Evolutionary conservation across 306 rosid species (phyloP).

Genomic region (Pterocarpus macrocarpus): DNA sequence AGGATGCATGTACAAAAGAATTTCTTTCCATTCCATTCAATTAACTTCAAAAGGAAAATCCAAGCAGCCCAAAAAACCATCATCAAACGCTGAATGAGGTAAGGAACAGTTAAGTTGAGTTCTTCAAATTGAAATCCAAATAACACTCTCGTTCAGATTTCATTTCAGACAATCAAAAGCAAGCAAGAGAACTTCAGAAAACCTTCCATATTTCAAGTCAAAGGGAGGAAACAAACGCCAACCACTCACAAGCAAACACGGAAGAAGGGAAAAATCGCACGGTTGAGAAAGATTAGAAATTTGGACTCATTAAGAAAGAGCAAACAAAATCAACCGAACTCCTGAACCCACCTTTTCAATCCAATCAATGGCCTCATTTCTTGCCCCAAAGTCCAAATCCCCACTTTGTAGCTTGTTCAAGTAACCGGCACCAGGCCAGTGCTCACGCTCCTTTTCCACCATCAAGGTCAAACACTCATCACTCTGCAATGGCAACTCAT

Average conservation of each 20-base stretch:
- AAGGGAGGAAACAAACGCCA: no score
- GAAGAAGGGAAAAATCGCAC: not conserved
- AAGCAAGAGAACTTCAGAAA: conserved; percentile 20
- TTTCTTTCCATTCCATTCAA: conserved; percentile 12
- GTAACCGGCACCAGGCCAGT: conserved; percentile 67
- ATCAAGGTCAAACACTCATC: conserved; percentile 74
- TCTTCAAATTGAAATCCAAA: conserved; percentile 36
- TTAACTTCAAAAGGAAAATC: conserved; percentile 21
- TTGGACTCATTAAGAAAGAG: conserved; percentile 35
- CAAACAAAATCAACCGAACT: conserved; percentile 30
- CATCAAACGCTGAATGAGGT: conserved; percentile 25
- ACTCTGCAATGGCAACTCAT: conserved; percentile 70
- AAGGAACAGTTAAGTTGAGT: not conserved
- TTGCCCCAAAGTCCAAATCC: conserved; percentile 73
- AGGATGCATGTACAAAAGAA: conserved; percentile 4
- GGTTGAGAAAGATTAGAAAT: conserved; percentile 34
- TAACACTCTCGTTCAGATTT: conserved; percentile 18
- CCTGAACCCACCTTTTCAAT: conserved; percentile 75
- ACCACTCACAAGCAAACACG: conserved; percentile 1
- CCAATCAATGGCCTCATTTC: conserved; percentile 88
- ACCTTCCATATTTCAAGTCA: not conserved
- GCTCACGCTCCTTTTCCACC: conserved; percentile 73
- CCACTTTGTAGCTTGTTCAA: conserved; percentile 66
- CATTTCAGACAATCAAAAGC: conserved; percentile 39
- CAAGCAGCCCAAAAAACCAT: conserved; percentile 40